phyloP scores from a whole-genome alignment of 495 filamentous ascomycete species.

The Aspergillus conjunctus region DNA sequence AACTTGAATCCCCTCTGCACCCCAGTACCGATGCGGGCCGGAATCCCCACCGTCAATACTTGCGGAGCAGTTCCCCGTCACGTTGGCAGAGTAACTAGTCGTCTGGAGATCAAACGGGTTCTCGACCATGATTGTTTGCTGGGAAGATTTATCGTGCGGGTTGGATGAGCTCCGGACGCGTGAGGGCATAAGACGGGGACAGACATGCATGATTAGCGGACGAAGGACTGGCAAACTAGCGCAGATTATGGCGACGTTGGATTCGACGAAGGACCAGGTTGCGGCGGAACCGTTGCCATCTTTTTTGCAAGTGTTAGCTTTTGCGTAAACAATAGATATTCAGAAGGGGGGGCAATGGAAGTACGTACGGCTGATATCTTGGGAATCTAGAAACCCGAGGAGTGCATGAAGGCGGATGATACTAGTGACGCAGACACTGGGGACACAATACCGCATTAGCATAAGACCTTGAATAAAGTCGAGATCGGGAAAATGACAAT shows the following conservation, averaged over 20 bases:
- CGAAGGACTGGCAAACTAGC: conserved; percentile 82
- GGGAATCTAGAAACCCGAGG: conserved; percentile 10
- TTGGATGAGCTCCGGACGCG: conserved; percentile 23
- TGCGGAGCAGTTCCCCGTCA: conserved; percentile 21
- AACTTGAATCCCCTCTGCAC: conserved; percentile 25
- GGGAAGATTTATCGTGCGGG: conserved; percentile 22
- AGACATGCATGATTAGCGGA: conserved; percentile 71
- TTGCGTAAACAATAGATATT: neutral
- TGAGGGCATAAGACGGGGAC: conserved; percentile 50
- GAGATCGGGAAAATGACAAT: neutral
- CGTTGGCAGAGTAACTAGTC: conserved; percentile 36
- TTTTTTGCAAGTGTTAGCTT: conserved; percentile 14
- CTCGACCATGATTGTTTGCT: conserved; percentile 9
- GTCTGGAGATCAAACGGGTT: conserved; percentile 15
- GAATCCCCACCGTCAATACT: conserved; percentile 2
- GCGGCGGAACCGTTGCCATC: conserved; percentile 52
- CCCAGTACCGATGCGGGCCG: neutral
- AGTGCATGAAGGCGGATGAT: conserved; percentile 33
- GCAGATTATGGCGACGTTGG: conserved; percentile 79
- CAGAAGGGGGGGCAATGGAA: neutral
- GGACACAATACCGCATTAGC: conserved; percentile 4
- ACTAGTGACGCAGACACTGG: conserved; percentile 43
- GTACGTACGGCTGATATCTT: conserved; percentile 31
- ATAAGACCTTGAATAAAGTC: neutral
- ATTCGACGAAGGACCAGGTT: conserved; percentile 80